Evolutionary conservation across 2,329 filamentous ascomycete species (phyloP), one percentile per base, ranked within the genome.

Genomic region (Septoria petroselini): DNA sequence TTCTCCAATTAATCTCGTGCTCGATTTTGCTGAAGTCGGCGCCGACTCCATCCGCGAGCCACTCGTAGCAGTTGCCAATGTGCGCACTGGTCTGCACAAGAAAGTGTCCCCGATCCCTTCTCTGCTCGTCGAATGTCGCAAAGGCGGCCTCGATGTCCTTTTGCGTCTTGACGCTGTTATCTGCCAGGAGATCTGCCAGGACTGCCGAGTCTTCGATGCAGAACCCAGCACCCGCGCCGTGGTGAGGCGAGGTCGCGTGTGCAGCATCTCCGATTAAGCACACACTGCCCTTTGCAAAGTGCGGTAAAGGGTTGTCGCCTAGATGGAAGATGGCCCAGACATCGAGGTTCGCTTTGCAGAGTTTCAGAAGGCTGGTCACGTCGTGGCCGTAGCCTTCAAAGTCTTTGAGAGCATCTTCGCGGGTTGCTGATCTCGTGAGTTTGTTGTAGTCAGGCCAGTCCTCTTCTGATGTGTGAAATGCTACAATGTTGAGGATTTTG

Each of bases 101-200:
- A 66, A 69, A 73, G 57, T 75, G 73, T 1, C 70, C 72, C 4
- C 75, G 65, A 30, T 68, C 68, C 11, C 68, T 65, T 2, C 75
- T 60, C 1, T 68, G 60, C 0, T 63, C 57, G 30, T 68, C 68
- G 51, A 72, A 77, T 1, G 65, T 62, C 21, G 54, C 31, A 17
- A 78, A 66, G 3, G 71, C 74, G 0, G 59, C 63, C 65, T 66
- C 56, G 9, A 65, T 38, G 15, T 62, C 57, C 9, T 52, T 42
- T 12, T 45, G 45, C 7, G 43, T 43, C 7, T 53, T 38, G 3
- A 64, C 57, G 8, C 45, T 45, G 1, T 55, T 34, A 14, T 60
- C 54, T 1, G 54, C 58, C 0, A 68, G 50, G 0, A 67, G 43
- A 41, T 63, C 58, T 1, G 60, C 55, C 48, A 68, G 50, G 2